These are phyloP conservation scores for Canavalia ensiformis DNA, from an alignment of 306 rosid genomes.

Conservation along the genomic window DNA sequence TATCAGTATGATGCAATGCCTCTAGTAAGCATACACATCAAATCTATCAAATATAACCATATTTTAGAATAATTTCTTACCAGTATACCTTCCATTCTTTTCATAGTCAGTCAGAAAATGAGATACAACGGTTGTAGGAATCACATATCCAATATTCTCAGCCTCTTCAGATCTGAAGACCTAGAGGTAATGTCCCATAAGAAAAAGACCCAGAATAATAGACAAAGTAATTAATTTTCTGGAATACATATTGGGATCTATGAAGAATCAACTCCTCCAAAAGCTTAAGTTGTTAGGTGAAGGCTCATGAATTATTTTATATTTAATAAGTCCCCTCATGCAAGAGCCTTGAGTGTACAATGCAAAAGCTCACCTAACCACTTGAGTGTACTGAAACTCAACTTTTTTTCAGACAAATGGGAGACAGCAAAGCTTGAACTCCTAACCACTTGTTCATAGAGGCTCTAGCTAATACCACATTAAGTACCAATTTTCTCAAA, in stretches of 20 bases:
- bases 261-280: conserved; percentile 11
- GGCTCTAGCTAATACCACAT: background rate
- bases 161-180: conserved; percentile 98
- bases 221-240: conserved; percentile 8
- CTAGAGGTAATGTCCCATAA: conserved; percentile 74
- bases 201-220: conserved; percentile 44
- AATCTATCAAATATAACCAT: conserved; percentile 40
- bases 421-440: background rate
- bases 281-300: conserved; percentile 11
- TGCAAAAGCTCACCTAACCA: background rate
- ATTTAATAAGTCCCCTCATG: conserved; percentile 2
- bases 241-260: conserved; percentile 5
- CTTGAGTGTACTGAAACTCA: background rate
- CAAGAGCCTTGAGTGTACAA: conserved; percentile 2
- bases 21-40: conserved; percentile 38
- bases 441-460: conserved; percentile 23
- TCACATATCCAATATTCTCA: conserved; percentile 99
- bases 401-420: background rate
- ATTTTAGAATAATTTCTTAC: conserved; percentile 61
- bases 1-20: conserved; percentile 31
- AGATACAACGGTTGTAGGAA: conserved; percentile 95
- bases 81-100: conserved; percentile 90
- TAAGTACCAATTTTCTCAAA: conserved; percentile 14
- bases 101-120: conserved; percentile 93
- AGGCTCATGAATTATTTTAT: conserved; percentile 5